Evolutionary conservation across 768 basidiomycete species (phyloP).

Genomic region (Leccinum barrowsii): DNA sequence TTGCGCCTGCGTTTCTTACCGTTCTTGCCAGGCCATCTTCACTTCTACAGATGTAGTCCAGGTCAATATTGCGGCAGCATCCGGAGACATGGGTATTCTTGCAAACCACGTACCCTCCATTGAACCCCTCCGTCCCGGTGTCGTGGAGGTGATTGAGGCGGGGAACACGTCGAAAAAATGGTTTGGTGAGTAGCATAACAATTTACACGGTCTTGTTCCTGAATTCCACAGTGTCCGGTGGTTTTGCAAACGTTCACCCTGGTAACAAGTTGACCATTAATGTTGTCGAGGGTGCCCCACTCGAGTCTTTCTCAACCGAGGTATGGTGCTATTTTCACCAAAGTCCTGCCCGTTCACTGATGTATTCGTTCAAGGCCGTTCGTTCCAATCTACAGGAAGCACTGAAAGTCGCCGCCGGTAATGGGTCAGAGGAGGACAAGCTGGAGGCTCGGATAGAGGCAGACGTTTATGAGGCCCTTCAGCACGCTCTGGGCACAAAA

Average conservation of each 20-base stretch:
- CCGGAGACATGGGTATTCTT: too few species aligned
- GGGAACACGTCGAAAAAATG: too few species aligned
- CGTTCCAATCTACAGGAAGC: constrained; percentile 89
- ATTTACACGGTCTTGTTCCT: constrained; percentile 1
- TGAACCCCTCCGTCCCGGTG: too few species aligned
- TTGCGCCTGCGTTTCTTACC: too few species aligned
- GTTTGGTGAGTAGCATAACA: constrained; percentile 35
- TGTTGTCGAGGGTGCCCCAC: constrained; percentile 91
- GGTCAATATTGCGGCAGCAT: too few species aligned
- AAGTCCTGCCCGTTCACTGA: neutral
- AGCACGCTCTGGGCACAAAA: constrained; percentile 68
- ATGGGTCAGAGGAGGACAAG: constrained; percentile 91
- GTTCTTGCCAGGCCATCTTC: too few species aligned
- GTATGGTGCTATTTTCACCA: constrained; percentile 41
- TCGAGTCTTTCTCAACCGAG: constrained; percentile 89
- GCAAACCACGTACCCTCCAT: too few species aligned
- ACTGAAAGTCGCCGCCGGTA: constrained; percentile 72
- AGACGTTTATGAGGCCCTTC: constrained; percentile 94
- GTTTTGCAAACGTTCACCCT: constrained; percentile 96
- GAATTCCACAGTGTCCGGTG: constrained; percentile 74
- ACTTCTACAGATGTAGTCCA: too few species aligned
- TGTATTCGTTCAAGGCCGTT: constrained; percentile 61
- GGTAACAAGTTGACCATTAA: constrained; percentile 97
- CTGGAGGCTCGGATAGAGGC: constrained; percentile 91
- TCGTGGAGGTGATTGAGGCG: too few species aligned